These are phyloP conservation scores for Hyaloscypha finlandica DNA, from an alignment of 495 filamentous ascomycete species.

Conservation along the genomic window DNA sequence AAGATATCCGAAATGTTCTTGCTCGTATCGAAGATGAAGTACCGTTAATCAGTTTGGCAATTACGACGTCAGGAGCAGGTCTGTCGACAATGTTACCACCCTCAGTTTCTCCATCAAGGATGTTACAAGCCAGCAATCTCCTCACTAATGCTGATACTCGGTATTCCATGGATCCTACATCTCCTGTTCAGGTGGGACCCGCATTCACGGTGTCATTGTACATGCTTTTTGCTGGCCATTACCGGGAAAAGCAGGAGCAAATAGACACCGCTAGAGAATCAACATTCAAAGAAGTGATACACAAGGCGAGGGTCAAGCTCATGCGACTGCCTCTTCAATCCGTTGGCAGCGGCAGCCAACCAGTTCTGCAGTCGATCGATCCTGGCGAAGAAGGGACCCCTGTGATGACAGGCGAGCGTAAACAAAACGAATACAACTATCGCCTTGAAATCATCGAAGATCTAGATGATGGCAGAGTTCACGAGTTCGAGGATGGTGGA, in stretches of 20 bases:
- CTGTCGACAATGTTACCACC: constrained; percentile 75
- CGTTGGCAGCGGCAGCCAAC: neutral
- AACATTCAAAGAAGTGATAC: constrained; percentile 97
- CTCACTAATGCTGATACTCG: constrained; percentile 86
- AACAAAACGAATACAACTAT: constrained; percentile 76
- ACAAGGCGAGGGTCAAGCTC: constrained; percentile 87
- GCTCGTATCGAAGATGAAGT: constrained; percentile 87
- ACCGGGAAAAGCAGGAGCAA: constrained; percentile 30
- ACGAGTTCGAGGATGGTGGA: constrained; percentile 72
- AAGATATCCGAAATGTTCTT: constrained; percentile 78
- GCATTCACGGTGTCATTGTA: constrained; percentile 89
- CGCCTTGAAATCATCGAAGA: constrained; percentile 90
- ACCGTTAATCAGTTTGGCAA: constrained; percentile 90
- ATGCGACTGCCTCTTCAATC: constrained; percentile 27
- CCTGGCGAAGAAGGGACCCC: constrained; percentile 4
- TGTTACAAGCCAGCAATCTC: constrained; percentile 93
- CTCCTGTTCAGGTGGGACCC: constrained; percentile 82
- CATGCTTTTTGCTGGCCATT: constrained; percentile 90
- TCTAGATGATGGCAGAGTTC: constrained; percentile 85
- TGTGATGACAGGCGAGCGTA: constrained; percentile 20
- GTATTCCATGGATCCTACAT: constrained; percentile 64
- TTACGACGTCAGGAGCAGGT: constrained; percentile 90
- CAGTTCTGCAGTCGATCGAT: constrained; percentile 16
- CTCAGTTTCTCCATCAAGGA: constrained; percentile 84
- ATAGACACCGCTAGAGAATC: constrained; percentile 48